phyloP scores from a whole-genome alignment of 805 yeast genomes.

The Candida schatavii region DNA sequence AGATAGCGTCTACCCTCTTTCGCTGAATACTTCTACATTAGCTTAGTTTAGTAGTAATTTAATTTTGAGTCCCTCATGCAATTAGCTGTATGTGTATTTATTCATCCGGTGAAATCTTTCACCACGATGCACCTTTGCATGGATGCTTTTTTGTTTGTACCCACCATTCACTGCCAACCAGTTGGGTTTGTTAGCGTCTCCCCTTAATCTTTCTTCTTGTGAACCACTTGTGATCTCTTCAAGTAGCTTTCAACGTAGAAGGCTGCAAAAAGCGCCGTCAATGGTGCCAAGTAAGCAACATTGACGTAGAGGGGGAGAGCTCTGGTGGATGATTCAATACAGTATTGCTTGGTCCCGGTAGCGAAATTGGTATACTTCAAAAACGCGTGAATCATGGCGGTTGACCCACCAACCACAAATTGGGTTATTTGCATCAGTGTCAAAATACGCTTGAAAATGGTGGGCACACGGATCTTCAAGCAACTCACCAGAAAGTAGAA shows the following conservation, averaged over 20 bases:
- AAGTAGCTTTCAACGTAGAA: conserved; percentile 61
- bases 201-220: conserved; percentile 4
- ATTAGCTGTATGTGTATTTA: too few relatives aligned
- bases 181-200: too few relatives aligned
- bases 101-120: too few relatives aligned
- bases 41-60: too few relatives aligned
- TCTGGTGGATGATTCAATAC: conserved; percentile 58
- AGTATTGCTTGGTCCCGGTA: conserved; percentile 40
- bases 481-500: conserved; percentile 63
- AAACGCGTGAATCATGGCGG: conserved; percentile 64
- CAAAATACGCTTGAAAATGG: conserved; percentile 51
- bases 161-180: too few relatives aligned
- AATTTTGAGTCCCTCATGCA: too few relatives aligned
- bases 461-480: conserved; percentile 57
- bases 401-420: conserved; percentile 64
- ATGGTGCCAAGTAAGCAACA: conserved; percentile 63
- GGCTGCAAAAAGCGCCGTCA: conserved; percentile 62
- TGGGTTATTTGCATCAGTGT: conserved; percentile 69
- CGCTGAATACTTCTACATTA: too few relatives aligned
- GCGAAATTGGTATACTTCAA: conserved; percentile 53
- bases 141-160: too few relatives aligned
- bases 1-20: too few relatives aligned
- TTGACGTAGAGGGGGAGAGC: conserved; percentile 61
- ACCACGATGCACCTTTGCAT: too few relatives aligned
- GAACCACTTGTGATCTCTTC: conserved; percentile 14